These are phyloP conservation scores for Solanum megistacrolobum DNA, from an alignment of 257 asterid genomes.

Conservation along the genomic window DNA sequence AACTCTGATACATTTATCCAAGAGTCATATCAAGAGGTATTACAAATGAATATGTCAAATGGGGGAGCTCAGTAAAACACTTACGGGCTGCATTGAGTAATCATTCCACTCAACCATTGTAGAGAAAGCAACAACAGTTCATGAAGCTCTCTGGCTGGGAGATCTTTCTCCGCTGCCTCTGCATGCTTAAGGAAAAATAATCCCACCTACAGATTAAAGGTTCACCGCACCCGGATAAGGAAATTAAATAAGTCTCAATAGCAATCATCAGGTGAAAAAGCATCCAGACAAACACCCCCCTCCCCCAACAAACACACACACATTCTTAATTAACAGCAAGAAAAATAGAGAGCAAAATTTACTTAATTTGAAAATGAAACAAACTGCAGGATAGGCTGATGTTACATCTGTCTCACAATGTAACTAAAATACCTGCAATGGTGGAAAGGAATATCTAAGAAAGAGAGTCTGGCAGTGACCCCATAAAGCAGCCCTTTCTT, in stretches of 20 bases:
- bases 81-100: constrained; percentile 75
- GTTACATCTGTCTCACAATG: background rate
- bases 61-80: constrained; percentile 13
- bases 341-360: background rate
- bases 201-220: constrained; percentile 59
- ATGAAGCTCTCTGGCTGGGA: constrained; percentile 87
- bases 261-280: constrained; percentile 3
- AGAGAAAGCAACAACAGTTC: constrained; percentile 80
- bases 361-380: background rate
- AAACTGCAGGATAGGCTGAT: background rate
- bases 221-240: constrained; percentile 3
- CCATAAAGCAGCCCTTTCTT: constrained; percentile 96
- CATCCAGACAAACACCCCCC: background rate
- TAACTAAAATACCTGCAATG: constrained; percentile 53
- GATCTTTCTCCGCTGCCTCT: constrained; percentile 73
- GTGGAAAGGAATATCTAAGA: constrained; percentile 75
- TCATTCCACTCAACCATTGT: constrained; percentile 95
- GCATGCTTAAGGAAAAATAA: constrained; percentile 90
- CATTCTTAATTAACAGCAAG: background rate
- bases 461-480: constrained; percentile 95
- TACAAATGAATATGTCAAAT: constrained; percentile 6
- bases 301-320: background rate
- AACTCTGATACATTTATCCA: constrained; percentile 39
- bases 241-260: background rate
- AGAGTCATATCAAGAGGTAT: background rate